phyloP scores from a whole-genome alignment of 2,329 filamentous ascomycete genomes.

The Phialophora macrospora region DNA sequence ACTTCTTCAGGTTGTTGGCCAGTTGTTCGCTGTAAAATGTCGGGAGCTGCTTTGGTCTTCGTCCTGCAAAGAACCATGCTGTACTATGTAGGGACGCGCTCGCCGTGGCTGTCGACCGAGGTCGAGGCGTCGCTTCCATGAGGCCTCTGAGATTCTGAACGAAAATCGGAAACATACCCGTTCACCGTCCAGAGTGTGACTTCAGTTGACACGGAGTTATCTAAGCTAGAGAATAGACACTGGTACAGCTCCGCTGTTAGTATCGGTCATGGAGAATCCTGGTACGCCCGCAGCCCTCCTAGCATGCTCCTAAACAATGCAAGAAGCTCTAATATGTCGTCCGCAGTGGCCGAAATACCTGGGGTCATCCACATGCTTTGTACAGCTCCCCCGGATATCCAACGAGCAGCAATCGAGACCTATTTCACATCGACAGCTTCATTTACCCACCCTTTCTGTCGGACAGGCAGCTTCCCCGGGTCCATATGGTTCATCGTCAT shows the following conservation, averaged over 20 bases:
- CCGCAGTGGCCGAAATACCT: slow-evolving; percentile 57
- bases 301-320: too few species aligned
- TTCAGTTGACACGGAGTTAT: not conserved
- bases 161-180: not conserved
- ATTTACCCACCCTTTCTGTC: slow-evolving; percentile 79
- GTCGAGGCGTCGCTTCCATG: not conserved
- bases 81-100: not conserved
- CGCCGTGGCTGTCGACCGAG: not conserved
- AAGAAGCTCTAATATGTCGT: slow-evolving; percentile 7
- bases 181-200: not conserved
- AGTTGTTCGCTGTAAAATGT: too few species aligned
- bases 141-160: not conserved
- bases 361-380: slow-evolving; percentile 70
- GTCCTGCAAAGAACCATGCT: not conserved
- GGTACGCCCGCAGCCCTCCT: slow-evolving; percentile 19
- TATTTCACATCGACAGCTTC: slow-evolving; percentile 75
- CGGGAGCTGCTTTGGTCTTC: too few species aligned
- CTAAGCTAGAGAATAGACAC: not conserved
- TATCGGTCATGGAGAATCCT: slow-evolving; percentile 34
- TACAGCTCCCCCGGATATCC: slow-evolving; percentile 68
- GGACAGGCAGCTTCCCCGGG: slow-evolving; percentile 63
- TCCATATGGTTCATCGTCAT: slow-evolving; percentile 70
- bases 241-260: not conserved
- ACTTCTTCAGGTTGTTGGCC: not conserved
- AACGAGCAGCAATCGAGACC: slow-evolving; percentile 67